Percentiles rank a stretch among this genome's conserved stretches.
Evolutionary conservation across 2,329 filamentous ascomycete genomes (phyloP).

Genomic region (Colletotrichum graminicola): DNA sequence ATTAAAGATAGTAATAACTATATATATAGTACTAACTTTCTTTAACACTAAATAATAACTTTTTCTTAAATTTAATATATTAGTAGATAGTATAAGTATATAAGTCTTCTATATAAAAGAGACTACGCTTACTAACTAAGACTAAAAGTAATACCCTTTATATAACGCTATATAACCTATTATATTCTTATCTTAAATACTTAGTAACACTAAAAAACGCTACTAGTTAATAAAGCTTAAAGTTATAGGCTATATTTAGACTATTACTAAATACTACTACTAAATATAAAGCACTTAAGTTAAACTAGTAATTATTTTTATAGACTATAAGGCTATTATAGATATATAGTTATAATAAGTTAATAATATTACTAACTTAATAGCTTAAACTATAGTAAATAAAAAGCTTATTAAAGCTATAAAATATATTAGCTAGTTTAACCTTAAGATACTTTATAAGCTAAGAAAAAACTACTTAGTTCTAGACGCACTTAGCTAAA

Average conservation of each 20-base stretch:
- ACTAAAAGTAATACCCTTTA: not conserved
- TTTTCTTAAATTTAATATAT: not conserved
- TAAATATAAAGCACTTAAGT: not conserved
- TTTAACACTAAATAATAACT: not conserved
- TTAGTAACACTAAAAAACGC: not conserved
- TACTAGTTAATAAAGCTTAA: not conserved
- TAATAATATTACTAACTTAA: not conserved
- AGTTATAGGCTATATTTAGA: not conserved
- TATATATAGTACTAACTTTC: not conserved
- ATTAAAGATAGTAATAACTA: not conserved
- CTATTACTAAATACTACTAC: not conserved
- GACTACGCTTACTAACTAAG: rapidly evolving
- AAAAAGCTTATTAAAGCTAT: not conserved
- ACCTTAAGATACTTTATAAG: not conserved
- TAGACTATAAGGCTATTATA: not conserved
- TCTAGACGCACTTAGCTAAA: too few species aligned
- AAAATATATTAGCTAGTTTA: not conserved
- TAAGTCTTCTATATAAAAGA: not conserved
- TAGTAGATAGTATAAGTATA: not conserved
- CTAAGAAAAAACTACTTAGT: too few species aligned
- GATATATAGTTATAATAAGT: not conserved
- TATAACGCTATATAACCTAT: not conserved
- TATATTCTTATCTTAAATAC: not conserved
- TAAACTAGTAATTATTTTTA: not conserved
- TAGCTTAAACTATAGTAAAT: not conserved